Base-by-base conservation (phyloP, 495 filamentous ascomycete species). In the Podospora bellae-mahoneyi region DNA sequence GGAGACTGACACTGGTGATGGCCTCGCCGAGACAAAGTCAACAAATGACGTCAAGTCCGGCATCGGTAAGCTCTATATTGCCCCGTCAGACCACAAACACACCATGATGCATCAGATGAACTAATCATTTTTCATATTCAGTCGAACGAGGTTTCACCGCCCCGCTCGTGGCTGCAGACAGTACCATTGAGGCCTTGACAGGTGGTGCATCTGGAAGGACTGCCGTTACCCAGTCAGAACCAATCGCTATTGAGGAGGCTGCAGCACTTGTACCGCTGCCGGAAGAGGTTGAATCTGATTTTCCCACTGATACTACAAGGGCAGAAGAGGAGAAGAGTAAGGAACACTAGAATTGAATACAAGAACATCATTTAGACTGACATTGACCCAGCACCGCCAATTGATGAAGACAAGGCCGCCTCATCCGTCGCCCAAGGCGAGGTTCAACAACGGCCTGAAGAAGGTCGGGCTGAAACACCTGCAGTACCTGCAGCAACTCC, bases 121-220 rank as follows among this genome's bases (percentile, higher is more conserved):
- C 56, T 59, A 20, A 59, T 20, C 19, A 20, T 20, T 59, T 59
- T 20, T 59, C 26, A 23, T 5, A 59, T 16, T 23, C 62, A 20
- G 23, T 28, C 44, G 64, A 62, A 55, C 53, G 60, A 66, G 64
- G 55, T 62, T 66, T n/a, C 18, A 68, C 70, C n/a, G 54, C 67
- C 58, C 66, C 67, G 71, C 72, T 34, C 59, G 61, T 71, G 18
- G 64, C 64, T 62, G 65, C 68, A 64, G 58, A 65, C 48, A 70
- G 63, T 60, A 65, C 71, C 68, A 75, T 69, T 75, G 73, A 75
- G 30, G 66, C 71, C 59, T 39, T 69, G 71, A 69, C 73, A 75
- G 71, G 71, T 75, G 73, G 73, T 75, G 71, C 65, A 66, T 34
- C 58, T 44, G 39, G 39, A 48, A 48, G 39, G 6, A 48, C 39